phyloP scores from a whole-genome alignment of 805 yeast genomes.

The Sugiyamaella lignohabitans region DNA sequence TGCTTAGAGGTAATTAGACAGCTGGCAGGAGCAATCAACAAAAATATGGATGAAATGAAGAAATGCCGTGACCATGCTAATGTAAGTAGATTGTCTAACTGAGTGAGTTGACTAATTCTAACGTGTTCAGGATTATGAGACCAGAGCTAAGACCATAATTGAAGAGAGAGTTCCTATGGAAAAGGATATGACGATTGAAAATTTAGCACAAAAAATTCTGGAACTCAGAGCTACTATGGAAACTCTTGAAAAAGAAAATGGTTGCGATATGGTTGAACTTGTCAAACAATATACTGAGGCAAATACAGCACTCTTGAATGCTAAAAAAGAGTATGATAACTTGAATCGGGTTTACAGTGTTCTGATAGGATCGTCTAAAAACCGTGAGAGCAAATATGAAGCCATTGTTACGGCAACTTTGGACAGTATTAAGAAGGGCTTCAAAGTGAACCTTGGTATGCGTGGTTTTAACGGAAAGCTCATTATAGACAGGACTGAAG shows the following conservation, averaged over 20 bases:
- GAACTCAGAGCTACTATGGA: background rate
- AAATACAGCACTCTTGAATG: background rate
- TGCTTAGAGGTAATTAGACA: background rate
- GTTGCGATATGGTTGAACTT: background rate
- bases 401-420: constrained; percentile 1
- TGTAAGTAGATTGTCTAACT: background rate
- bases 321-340: background rate
- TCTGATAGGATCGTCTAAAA: background rate
- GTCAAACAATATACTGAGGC: background rate
- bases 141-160: background rate
- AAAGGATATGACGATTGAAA: background rate
- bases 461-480: constrained; percentile 73
- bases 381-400: background rate
- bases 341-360: background rate
- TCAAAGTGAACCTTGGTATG: constrained; percentile 35
- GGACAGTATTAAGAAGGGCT: constrained; percentile 16
- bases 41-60: background rate
- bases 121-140: background rate
- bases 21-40: background rate
- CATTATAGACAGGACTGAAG: constrained; percentile 46
- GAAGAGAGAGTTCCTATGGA: background rate
- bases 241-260: background rate
- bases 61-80: background rate
- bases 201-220: too few relatives aligned
- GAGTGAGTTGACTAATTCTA: too few relatives aligned